phyloP scores from a whole-genome alignment of 1,139 yeast genomes.

The Suhomyces chickasaworum region DNA sequence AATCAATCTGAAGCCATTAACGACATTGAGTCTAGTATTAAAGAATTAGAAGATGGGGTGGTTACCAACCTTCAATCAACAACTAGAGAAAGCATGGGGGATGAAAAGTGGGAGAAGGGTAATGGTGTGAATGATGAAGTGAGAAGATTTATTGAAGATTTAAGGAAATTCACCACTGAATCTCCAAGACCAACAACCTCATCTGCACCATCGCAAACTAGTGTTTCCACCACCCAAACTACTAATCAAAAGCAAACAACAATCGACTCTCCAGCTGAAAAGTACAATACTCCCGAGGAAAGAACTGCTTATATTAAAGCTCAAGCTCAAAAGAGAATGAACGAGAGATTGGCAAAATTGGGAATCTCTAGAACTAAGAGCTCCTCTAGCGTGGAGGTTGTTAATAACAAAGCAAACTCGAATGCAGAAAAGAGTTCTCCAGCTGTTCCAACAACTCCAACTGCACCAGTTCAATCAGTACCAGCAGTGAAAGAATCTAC shows the following conservation, averaged over 20 bases:
- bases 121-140: slow-evolving; percentile 70
- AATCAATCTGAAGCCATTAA: slow-evolving; percentile 59
- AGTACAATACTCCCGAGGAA: slow-evolving; percentile 54
- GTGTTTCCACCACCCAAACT: background rate
- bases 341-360: slow-evolving; percentile 81
- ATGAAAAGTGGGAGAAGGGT: slow-evolving; percentile 83
- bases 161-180: slow-evolving; percentile 33
- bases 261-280: slow-evolving; percentile 12
- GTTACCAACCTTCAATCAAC: slow-evolving; percentile 46
- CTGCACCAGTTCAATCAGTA: background rate
- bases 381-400: slow-evolving; percentile 5
- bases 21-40: slow-evolving; percentile 76
- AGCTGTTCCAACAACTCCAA: no score
- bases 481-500: slow-evolving; percentile 1
- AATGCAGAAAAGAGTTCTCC: background rate
- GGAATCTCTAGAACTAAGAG: slow-evolving; percentile 59
- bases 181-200: slow-evolving; percentile 5
- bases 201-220: slow-evolving; percentile 13
- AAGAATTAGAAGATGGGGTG: slow-evolving; percentile 68
- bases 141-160: slow-evolving; percentile 58
- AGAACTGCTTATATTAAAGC: slow-evolving; percentile 85
- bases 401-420: background rate
- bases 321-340: slow-evolving; percentile 89
- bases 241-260: background rate
- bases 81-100: slow-evolving; percentile 53